Evolutionary conservation across 371 early-diverging fungal genomes (phyloP).

Genomic region (Dipsacomyces acuminosporus): DNA sequence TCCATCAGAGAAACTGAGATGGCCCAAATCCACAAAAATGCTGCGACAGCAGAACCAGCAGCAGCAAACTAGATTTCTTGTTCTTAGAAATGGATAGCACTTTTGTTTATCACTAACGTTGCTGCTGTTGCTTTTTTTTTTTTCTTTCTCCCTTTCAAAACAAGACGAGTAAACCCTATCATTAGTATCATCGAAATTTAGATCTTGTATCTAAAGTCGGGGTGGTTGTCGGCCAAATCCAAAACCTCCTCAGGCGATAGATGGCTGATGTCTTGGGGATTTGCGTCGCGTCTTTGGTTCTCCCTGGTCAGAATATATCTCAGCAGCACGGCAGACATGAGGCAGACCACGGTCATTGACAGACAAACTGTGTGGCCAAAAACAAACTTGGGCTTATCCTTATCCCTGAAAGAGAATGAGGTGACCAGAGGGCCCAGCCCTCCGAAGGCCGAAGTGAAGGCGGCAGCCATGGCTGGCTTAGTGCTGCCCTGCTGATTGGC

Average conservation of each 20-base stretch:
- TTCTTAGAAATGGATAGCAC: too few relatives aligned
- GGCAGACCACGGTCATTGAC: conserved; percentile 23
- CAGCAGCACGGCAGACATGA: conserved; percentile 16
- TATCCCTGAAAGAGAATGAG: conserved; percentile 36
- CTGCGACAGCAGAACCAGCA: neutral
- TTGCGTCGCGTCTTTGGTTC: conserved; percentile 27
- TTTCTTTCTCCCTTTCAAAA: too few relatives aligned
- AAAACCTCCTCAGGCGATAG: conserved; percentile 22
- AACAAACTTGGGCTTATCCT: conserved; percentile 22
- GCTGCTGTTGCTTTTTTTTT: too few relatives aligned
- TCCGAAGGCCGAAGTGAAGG: conserved; percentile 34
- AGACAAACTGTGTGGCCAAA: conserved; percentile 38
- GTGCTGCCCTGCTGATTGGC: conserved; percentile 41
- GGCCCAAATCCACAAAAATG: neutral
- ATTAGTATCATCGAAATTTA: too few relatives aligned
- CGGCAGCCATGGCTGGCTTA: conserved; percentile 45
- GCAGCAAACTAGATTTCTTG: too few relatives aligned
- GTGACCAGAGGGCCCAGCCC: conserved; percentile 41
- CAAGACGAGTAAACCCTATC: too few relatives aligned
- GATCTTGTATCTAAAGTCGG: conserved; percentile 40
- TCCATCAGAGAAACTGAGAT: conserved; percentile 31
- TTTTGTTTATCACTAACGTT: too few relatives aligned
- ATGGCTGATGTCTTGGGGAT: conserved; percentile 8
- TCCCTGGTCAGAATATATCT: conserved; percentile 13
- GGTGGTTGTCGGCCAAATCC: conserved; percentile 43